Percentiles rank a stretch among this genome's conserved stretches.
Evolutionary conservation across 768 basidiomycete species (phyloP).

Genomic region (Gloeophyllum trabeum): DNA sequence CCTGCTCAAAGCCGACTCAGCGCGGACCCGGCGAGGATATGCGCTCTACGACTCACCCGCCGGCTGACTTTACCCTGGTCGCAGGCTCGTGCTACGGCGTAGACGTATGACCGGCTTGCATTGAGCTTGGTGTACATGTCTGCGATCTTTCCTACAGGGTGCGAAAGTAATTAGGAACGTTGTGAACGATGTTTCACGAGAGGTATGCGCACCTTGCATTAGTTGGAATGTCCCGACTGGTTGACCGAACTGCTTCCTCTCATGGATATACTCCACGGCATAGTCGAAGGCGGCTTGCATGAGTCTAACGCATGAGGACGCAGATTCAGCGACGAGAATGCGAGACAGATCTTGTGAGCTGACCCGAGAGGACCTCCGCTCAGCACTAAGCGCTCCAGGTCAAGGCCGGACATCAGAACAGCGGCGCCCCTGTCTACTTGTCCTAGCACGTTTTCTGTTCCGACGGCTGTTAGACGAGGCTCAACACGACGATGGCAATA

Average conservation of each 20-base stretch:
- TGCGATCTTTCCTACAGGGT: slow-evolving; percentile 54
- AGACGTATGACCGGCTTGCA: slow-evolving; percentile 84
- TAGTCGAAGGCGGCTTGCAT: slow-evolving; percentile 93
- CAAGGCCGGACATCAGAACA: slow-evolving; percentile 91
- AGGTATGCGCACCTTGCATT: slow-evolving; percentile 71
- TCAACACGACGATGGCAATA: background rate
- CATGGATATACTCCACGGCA: slow-evolving; percentile 84
- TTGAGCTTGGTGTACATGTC: slow-evolving; percentile 95
- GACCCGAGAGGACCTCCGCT: slow-evolving; percentile 89
- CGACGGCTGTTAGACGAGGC: slow-evolving; percentile 5
- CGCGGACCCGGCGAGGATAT: background rate
- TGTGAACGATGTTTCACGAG: background rate
- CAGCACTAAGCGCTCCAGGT: slow-evolving; percentile 84
- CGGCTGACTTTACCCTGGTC: slow-evolving; percentile 72
- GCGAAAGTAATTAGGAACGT: slow-evolving; percentile 7
- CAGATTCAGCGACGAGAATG: background rate
- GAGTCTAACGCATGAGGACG: slow-evolving; percentile 31
- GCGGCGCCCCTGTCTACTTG: slow-evolving; percentile 66
- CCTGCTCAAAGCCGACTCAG: slow-evolving; percentile 50
- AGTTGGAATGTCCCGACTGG: slow-evolving; percentile 87
- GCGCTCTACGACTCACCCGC: slow-evolving; percentile 34
- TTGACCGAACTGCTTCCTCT: slow-evolving; percentile 83
- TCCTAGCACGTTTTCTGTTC: slow-evolving; percentile 78
- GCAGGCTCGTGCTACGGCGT: slow-evolving; percentile 85
- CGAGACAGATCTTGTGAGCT: slow-evolving; percentile 6